These are phyloP conservation scores for Neonectria coccinea DNA, from an alignment of 2,329 filamentous ascomycete genomes.

Conservation along the genomic window DNA sequence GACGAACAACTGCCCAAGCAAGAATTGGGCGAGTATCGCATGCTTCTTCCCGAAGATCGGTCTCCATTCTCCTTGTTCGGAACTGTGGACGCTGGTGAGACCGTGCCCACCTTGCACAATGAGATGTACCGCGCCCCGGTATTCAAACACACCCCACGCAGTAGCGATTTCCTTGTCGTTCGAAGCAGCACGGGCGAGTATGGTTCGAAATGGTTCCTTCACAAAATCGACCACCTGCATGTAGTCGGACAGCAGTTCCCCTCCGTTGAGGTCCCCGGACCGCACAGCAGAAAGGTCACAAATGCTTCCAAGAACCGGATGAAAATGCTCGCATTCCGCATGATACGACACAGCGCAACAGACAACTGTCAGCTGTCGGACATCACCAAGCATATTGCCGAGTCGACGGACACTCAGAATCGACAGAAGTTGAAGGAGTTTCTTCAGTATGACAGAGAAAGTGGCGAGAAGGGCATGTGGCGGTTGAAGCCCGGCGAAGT, in stretches of 20 bases:
- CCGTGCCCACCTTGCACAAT: slow-evolving; percentile 91
- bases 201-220: slow-evolving; percentile 85
- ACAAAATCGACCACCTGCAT: slow-evolving; percentile 90
- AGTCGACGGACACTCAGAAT: slow-evolving; percentile 94
- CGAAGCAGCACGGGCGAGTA: slow-evolving; percentile 82
- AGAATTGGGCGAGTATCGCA: slow-evolving; percentile 88
- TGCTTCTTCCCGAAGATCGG: slow-evolving; percentile 91
- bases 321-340: slow-evolving; percentile 93
- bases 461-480: slow-evolving; percentile 80
- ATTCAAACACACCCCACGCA: slow-evolving; percentile 84
- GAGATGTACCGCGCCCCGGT: slow-evolving; percentile 95
- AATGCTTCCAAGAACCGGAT: slow-evolving; percentile 97
- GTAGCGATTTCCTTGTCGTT: slow-evolving; percentile 87
- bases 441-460: slow-evolving; percentile 86
- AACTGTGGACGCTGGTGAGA: slow-evolving; percentile 90
- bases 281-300: slow-evolving; percentile 93
- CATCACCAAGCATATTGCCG: slow-evolving; percentile 91
- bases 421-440: slow-evolving; percentile 98
- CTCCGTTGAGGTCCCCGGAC: slow-evolving; percentile 90
- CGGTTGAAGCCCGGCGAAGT: slow-evolving; percentile 78
- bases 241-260: slow-evolving; percentile 95
- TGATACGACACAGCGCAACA: slow-evolving; percentile 81
- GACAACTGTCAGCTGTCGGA: slow-evolving; percentile 80
- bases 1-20: slow-evolving; percentile 81
- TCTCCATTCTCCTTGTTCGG: slow-evolving; percentile 97